These are phyloP conservation scores for Hypoxylon sp. DNA, from an alignment of 2,329 filamentous ascomycete genomes.

Conservation along the genomic window DNA sequence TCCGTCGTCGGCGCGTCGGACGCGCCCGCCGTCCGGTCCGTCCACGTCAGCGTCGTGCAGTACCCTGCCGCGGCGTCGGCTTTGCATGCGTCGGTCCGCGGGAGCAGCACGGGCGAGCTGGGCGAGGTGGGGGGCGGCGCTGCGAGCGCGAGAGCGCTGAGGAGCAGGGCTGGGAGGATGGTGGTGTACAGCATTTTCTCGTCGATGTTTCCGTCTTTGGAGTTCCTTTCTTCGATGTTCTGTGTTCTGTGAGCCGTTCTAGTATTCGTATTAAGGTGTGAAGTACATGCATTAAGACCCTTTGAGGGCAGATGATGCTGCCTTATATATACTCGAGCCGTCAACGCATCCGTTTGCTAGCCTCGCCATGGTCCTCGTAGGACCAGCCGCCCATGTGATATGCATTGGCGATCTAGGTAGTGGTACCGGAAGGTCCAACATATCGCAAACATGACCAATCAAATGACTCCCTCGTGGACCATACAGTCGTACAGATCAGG, in stretches of 20 bases:
- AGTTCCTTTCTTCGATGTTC: no score
- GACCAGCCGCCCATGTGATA: conserved; percentile 20
- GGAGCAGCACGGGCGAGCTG: background rate
- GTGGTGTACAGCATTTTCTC: conserved; percentile 7
- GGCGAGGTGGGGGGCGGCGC: conserved; percentile 5
- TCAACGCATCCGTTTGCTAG: conserved; percentile 6
- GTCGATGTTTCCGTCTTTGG: background rate
- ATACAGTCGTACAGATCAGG: conserved; percentile 8
- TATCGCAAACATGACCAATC: conserved; percentile 30
- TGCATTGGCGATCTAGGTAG: conserved; percentile 16
- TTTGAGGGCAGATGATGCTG: background rate
- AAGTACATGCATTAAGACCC: no score
- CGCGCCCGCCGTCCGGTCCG: conserved; percentile 26
- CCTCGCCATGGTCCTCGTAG: conserved; percentile 6
- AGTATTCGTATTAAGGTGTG: background rate
- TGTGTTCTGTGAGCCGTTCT: background rate
- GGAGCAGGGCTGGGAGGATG: conserved; percentile 5
- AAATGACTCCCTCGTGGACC: background rate
- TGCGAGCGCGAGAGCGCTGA: background rate
- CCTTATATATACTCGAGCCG: conserved; percentile 24
- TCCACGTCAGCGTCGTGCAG: conserved; percentile 37
- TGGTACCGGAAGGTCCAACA: conserved; percentile 19
- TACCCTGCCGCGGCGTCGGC: conserved; percentile 29
- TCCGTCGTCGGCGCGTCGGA: background rate
- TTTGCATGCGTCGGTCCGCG: conserved; percentile 25